A percentile compares a stretch with the other conserved stretches of the same genome.
phyloP scores from a whole-genome alignment of 306 rosid genomes.

The Trichosanthes truncata region DNA sequence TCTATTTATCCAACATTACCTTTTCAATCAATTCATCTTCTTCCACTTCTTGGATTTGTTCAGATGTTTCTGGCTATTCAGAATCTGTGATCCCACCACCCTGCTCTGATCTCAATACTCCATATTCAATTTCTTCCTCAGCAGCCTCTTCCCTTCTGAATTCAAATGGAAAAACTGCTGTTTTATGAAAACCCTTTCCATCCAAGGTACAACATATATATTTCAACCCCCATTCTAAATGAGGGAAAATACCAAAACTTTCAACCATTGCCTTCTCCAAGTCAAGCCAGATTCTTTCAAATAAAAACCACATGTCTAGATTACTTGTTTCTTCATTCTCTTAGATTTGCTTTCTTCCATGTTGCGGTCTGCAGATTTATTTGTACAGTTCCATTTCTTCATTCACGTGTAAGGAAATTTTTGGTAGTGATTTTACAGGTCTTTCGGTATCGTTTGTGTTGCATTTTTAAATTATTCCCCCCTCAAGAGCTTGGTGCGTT shows the following conservation, averaged over 20 bases:
- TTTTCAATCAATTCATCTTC: slow-evolving; percentile 45
- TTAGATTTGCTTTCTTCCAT: slow-evolving; percentile 57
- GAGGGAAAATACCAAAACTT: slow-evolving; percentile 8
- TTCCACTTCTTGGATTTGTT: slow-evolving; percentile 63
- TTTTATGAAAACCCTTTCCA: slow-evolving; percentile 31
- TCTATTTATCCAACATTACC: slow-evolving; percentile 68
- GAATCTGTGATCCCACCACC: slow-evolving; percentile 67
- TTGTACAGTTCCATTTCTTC: slow-evolving; percentile 98
- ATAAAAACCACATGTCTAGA: slow-evolving; percentile 55
- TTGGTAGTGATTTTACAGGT: slow-evolving; percentile 49
- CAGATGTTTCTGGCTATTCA: slow-evolving; percentile 67
- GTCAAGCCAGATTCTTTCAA: slow-evolving; percentile 58
- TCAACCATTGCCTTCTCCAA: slow-evolving; percentile 29
- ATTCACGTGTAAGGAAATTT: slow-evolving; percentile 95
- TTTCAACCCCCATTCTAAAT: slow-evolving; percentile 6
- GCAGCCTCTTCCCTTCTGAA: slow-evolving; percentile 38
- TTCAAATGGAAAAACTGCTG: slow-evolving; percentile 33
- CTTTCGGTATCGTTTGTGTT: slow-evolving; percentile 23
- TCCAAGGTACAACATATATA: slow-evolving; percentile 16
- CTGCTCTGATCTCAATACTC: slow-evolving; percentile 44
- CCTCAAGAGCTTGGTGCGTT: slow-evolving; percentile 7
- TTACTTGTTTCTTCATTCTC: slow-evolving; percentile 38
- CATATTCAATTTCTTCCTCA: slow-evolving; percentile 37
- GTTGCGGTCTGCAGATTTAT: slow-evolving; percentile 53
- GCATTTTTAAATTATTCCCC: slow-evolving; percentile 11